Percentiles rank a stretch among this genome's conserved stretches.
Evolutionary conservation across 1,139 yeast species (phyloP).

Genomic region (Blastobotrys elegans): DNA sequence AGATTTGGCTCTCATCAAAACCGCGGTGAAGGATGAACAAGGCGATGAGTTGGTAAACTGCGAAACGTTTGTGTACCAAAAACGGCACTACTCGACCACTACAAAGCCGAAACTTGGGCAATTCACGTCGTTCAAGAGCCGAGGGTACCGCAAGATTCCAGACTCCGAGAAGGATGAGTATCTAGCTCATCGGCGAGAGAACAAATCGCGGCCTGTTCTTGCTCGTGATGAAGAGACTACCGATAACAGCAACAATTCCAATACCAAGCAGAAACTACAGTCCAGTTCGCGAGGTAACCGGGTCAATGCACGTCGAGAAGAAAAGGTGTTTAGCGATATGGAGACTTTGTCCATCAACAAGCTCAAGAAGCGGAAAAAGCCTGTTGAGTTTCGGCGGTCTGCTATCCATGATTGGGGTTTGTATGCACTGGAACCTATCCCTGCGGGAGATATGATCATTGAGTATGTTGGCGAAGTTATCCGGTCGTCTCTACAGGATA

Average conservation of each 20-base stretch:
- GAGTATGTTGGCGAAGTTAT: conserved; percentile 98
- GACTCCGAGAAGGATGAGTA: conserved; percentile 71
- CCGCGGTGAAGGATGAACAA: conserved; percentile 38
- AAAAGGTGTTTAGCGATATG: conserved; percentile 78
- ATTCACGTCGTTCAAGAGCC: conserved; percentile 51
- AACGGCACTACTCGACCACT: conserved; percentile 31
- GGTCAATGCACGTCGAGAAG: conserved; percentile 84
- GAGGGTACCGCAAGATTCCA: conserved; percentile 69
- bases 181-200: conserved; percentile 66
- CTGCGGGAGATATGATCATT: conserved; percentile 93
- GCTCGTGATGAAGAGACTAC: conserved; percentile 4
- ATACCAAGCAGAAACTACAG: conserved; percentile 37
- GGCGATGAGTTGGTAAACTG: conserved; percentile 39
- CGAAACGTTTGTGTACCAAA: conserved; percentile 69
- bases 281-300: conserved; percentile 76
- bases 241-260: neutral
- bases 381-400: conserved; percentile 91
- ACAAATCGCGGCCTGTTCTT: conserved; percentile 40
- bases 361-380: conserved; percentile 83
- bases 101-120: neutral
- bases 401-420: conserved; percentile 98
- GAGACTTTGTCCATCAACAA: conserved; percentile 82
- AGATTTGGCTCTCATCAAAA: conserved; percentile 53
- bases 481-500: conserved; percentile 91
- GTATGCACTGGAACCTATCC: conserved; percentile 90